Conservation (phyloP, 1,284 basidiomycete genomes). For the Athelia psychrophila region DNA sequence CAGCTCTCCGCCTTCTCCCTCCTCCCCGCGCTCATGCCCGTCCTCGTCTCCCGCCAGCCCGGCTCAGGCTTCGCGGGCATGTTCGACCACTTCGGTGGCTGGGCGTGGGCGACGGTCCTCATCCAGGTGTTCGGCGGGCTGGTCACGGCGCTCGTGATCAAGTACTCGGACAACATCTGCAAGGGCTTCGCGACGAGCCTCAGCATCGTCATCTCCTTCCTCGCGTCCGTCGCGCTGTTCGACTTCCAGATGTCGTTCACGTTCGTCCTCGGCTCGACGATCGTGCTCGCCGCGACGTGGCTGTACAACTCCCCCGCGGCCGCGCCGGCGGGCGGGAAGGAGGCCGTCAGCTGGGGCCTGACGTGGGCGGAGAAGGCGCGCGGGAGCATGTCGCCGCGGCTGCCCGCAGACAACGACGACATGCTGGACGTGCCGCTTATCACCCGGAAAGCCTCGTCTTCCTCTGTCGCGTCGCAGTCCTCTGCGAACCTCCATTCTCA, state of each 20-base stretch:
- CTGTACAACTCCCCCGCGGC: slow-evolving; percentile 74
- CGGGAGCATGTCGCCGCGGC: background rate
- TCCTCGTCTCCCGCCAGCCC: slow-evolving; percentile 40
- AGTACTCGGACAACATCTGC: slow-evolving; percentile 86
- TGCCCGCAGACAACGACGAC: background rate
- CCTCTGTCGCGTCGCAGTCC: background rate
- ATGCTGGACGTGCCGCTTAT: background rate
- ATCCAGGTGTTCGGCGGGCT: slow-evolving; percentile 93
- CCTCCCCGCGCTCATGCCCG: slow-evolving; percentile 84
- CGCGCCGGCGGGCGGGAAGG: background rate
- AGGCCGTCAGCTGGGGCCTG: background rate
- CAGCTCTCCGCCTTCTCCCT: slow-evolving; percentile 95
- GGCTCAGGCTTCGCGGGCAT: slow-evolving; percentile 40
- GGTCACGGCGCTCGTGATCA: slow-evolving; percentile 86
- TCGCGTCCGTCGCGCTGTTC: slow-evolving; percentile 87
- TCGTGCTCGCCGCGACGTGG: slow-evolving; percentile 88
- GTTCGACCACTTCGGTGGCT: slow-evolving; percentile 79
- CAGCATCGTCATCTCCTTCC: slow-evolving; percentile 91
- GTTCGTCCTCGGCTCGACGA: slow-evolving; percentile 78
- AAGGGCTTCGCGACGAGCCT: slow-evolving; percentile 95
- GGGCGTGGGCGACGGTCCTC: slow-evolving; percentile 89
- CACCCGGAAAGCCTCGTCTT: background rate
- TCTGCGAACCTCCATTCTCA: background rate
- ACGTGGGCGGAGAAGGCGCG: background rate
- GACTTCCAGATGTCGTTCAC: slow-evolving; percentile 82